Evolutionary conservation across 225 moss, liverwort and hornwort species (phyloP).

Genomic region (Polytrichum commune): DNA sequence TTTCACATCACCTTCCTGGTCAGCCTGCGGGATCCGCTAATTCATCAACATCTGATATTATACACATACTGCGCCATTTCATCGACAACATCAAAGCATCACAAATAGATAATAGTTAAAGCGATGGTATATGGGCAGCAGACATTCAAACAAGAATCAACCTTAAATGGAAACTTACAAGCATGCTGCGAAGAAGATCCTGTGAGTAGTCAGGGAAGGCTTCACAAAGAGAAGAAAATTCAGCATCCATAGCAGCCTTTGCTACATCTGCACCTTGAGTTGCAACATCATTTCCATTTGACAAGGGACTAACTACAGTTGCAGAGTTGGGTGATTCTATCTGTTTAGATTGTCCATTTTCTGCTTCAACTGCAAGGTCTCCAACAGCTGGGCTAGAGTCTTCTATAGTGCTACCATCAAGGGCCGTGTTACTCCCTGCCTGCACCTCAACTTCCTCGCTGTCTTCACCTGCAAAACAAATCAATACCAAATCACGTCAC

Average conservation of each 20-base stretch:
- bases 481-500: background rate
- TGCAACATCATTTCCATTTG: background rate
- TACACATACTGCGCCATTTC: too few relatives aligned
- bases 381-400: background rate
- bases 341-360: constrained; percentile 9
- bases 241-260: constrained; percentile 26
- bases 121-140: background rate
- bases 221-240: constrained; percentile 33
- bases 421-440: constrained; percentile 11
- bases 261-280: constrained; percentile 14
- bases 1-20: constrained; percentile 47
- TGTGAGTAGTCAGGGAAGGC: constrained; percentile 49
- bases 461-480: constrained; percentile 28
- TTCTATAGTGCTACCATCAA: constrained; percentile 1
- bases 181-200: constrained; percentile 56
- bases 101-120: too few relatives aligned
- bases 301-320: constrained; percentile 1
- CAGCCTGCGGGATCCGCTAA: constrained; percentile 26
- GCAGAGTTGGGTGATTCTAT: constrained; percentile 12
- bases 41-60: background rate
- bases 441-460: constrained; percentile 14
- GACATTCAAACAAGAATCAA: background rate
- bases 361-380: constrained; percentile 8
- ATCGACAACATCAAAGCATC: too few relatives aligned
- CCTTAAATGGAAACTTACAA: constrained; percentile 23